A percentile compares a stretch with the other conserved stretches of the same genome.
Conservation (phyloP, 2,329 filamentous ascomycete genomes). For the Drechslerella dactyloides region DNA sequence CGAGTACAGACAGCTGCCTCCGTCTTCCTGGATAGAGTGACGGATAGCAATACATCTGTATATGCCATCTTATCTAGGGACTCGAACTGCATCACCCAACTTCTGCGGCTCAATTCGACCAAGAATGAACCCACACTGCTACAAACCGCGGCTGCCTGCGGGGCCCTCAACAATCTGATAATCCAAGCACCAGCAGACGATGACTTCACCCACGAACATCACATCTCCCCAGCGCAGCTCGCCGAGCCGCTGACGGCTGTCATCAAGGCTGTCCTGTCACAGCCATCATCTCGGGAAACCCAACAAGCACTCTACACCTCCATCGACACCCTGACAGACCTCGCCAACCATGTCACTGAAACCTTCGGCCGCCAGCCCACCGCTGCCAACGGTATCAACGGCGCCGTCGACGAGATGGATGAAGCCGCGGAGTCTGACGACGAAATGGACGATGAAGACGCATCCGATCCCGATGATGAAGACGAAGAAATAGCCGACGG, state of each 20-base stretch:
- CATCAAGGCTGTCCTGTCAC: conserved; percentile 15
- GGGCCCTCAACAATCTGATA: conserved; percentile 33
- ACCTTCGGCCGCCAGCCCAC: conserved; percentile 29
- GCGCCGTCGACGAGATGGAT: conserved; percentile 59
- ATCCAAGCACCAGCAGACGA: conserved; percentile 10
- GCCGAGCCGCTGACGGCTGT: conserved; percentile 23
- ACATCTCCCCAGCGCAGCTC: conserved; percentile 21
- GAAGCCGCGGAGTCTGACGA: conserved; percentile 58
- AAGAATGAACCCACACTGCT: conserved; percentile 1
- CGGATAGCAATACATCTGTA: conserved; percentile 65
- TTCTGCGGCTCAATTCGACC: conserved; percentile 3
- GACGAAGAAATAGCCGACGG: conserved; percentile 57
- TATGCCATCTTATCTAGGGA: conserved; percentile 60
- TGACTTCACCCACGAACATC: conserved; percentile 9
- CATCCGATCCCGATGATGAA: conserved; percentile 55
- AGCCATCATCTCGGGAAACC: conserved; percentile 24
- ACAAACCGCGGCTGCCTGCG: conserved; percentile 22
- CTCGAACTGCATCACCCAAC: not conserved
- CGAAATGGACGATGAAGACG: conserved; percentile 57
- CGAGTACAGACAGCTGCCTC: conserved; percentile 50
- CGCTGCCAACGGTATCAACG: conserved; percentile 57
- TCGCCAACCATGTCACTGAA: conserved; percentile 22
- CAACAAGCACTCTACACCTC: conserved; percentile 42
- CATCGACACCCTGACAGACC: conserved; percentile 29
- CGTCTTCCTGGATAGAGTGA: conserved; percentile 53